phyloP scores from a whole-genome alignment of 2,329 filamentous ascomycete genomes.

The Clonostachys solani region DNA sequence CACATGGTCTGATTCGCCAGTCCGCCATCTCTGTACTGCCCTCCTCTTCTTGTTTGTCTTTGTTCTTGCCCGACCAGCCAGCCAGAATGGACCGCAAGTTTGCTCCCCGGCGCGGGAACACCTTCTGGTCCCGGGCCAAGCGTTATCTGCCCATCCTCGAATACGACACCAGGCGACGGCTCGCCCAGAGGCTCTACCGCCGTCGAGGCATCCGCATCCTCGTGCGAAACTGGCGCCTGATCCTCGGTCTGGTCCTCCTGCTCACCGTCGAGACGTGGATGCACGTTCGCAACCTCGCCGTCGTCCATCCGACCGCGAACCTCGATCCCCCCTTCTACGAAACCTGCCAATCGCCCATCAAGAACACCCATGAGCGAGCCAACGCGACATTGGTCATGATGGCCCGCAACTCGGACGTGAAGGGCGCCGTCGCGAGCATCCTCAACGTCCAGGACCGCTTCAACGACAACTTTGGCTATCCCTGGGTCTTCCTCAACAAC shows the following conservation, averaged over 20 bases:
- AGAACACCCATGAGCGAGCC: constrained; percentile 24
- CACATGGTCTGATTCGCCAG: too few species aligned
- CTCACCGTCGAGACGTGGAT: constrained; percentile 6
- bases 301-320: constrained; percentile 24
- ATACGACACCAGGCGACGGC: too few species aligned
- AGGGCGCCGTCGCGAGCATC: constrained; percentile 31
- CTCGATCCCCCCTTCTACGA: constrained; percentile 33
- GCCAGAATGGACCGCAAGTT: too few species aligned
- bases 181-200: too few species aligned
- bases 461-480: constrained; percentile 42
- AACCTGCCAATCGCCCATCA: constrained; percentile 30
- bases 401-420: constrained; percentile 36
- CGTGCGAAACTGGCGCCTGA: constrained; percentile 5
- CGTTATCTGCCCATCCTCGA: too few species aligned
- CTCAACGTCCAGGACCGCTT: constrained; percentile 34
- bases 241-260: constrained; percentile 17
- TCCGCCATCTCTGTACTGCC: too few species aligned
- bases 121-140: too few species aligned
- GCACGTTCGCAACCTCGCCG: constrained; percentile 24
- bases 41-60: too few species aligned
- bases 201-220: not conserved
- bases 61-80: too few species aligned
- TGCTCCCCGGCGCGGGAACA: too few species aligned
- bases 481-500: constrained; percentile 41
- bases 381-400: constrained; percentile 41